Evolutionary conservation across 768 basidiomycete species (phyloP).

Genomic region (Collybia nuda): DNA sequence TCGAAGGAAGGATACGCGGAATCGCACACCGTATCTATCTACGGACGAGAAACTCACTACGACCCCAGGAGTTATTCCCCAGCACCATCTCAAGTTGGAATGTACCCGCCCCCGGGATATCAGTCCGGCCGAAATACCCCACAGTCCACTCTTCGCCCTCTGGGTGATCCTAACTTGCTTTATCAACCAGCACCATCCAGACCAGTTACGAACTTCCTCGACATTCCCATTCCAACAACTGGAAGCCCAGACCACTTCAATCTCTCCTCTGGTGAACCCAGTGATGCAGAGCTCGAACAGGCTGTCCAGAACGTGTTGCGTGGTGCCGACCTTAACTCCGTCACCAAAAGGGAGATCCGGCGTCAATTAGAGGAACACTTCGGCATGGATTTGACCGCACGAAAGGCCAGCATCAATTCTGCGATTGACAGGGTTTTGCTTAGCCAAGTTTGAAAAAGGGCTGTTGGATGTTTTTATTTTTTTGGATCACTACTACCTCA

Average conservation of each 20-base stretch:
- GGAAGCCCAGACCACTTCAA: constrained; percentile 55
- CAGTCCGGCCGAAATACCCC: constrained; percentile 80
- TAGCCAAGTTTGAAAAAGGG: constrained; percentile 35
- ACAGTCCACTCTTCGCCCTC: constrained; percentile 42
- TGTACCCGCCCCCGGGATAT: constrained; percentile 65
- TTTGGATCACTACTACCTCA: constrained; percentile 11
- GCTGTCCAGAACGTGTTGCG: constrained; percentile 74
- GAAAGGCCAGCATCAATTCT: constrained; percentile 75
- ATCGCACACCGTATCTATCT: constrained; percentile 76
- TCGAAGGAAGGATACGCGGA: constrained; percentile 73
- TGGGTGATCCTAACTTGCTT: constrained; percentile 28
- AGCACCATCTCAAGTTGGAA: constrained; percentile 65
- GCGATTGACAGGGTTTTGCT: constrained; percentile 74
- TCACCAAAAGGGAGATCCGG: constrained; percentile 92
- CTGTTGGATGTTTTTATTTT: constrained; percentile 5
- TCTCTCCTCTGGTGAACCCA: constrained; percentile 46
- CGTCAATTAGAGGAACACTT: constrained; percentile 80
- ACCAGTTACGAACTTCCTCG: constrained; percentile 76
- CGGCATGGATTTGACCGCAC: constrained; percentile 70
- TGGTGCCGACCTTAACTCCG: constrained; percentile 79
- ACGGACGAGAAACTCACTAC: constrained; percentile 87
- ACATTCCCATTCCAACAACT: constrained; percentile 59
- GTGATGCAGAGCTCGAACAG: constrained; percentile 70
- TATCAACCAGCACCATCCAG: constrained; percentile 69
- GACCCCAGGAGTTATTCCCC: constrained; percentile 77